A percentile compares a stretch with the other conserved stretches of the same genome.
Conservation (phyloP, 2,329 filamentous ascomycete genomes). For the Aspergillus pseudoglaucus region DNA sequence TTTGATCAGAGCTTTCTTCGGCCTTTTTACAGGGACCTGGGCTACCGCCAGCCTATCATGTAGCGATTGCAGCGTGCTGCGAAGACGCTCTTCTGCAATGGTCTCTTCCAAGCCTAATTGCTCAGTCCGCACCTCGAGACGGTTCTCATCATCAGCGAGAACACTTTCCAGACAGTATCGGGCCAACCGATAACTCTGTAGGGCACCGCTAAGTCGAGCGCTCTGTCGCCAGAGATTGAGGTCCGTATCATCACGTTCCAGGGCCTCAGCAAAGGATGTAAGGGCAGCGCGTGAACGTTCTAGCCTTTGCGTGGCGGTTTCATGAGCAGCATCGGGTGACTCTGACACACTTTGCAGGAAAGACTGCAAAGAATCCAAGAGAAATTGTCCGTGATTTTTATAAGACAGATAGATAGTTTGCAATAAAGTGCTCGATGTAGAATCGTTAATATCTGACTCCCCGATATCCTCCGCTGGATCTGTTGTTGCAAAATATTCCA, state of each 20-base stretch:
- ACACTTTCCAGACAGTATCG: conserved; percentile 60
- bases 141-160: conserved; percentile 55
- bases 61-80: conserved; percentile 43
- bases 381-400: conserved; percentile 92
- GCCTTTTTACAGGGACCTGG: conserved; percentile 45
- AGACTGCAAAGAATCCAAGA: conserved; percentile 66
- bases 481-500: conserved; percentile 16
- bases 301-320: conserved; percentile 17
- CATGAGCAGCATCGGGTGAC: conserved; percentile 10
- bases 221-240: conserved; percentile 58
- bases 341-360: conserved; percentile 27
- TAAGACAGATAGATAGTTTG: conserved; percentile 89
- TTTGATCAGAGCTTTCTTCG: conserved; percentile 47
- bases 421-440: conserved; percentile 70
- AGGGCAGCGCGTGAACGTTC: conserved; percentile 40
- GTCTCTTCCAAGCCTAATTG: conserved; percentile 54
- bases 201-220: conserved; percentile 50
- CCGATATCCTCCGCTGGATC: conserved; percentile 28
- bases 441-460: conserved; percentile 60
- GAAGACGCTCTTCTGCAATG: conserved; percentile 48
- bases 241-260: conserved; percentile 60
- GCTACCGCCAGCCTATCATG: conserved; percentile 51
- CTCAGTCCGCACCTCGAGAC: conserved; percentile 46
- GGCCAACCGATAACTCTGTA: conserved; percentile 53
- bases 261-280: conserved; percentile 52